Evolutionary conservation across 2,329 filamentous ascomycete genomes (phyloP).

Genomic region (Paraphoma chrysanthemicola): DNA sequence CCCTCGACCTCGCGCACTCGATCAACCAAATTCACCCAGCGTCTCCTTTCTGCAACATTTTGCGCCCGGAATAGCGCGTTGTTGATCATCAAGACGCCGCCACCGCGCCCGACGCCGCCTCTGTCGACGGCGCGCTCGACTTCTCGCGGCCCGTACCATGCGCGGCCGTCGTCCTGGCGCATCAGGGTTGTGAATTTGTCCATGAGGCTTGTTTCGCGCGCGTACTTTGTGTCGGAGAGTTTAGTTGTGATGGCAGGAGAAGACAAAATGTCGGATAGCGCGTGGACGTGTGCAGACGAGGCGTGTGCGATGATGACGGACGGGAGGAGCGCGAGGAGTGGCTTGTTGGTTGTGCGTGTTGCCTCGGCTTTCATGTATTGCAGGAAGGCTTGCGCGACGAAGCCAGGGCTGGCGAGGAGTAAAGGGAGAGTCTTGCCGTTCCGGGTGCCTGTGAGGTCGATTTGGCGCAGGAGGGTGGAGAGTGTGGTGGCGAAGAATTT

Average conservation of each 20-base stretch:
- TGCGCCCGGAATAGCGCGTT: constrained; percentile 87
- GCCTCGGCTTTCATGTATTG: constrained; percentile 71
- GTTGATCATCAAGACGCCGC: constrained; percentile 83
- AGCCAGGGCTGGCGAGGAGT: constrained; percentile 87
- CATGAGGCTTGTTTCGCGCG: constrained; percentile 82
- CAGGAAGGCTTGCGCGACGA: constrained; percentile 81
- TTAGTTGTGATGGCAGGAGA: constrained; percentile 78
- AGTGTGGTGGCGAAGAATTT: constrained; percentile 82
- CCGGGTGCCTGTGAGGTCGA: constrained; percentile 68
- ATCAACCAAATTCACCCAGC: constrained; percentile 87
- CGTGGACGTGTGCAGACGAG: constrained; percentile 84
- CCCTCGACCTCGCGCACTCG: constrained; percentile 81
- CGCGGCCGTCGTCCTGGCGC: constrained; percentile 82
- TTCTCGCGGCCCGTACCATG: constrained; percentile 87
- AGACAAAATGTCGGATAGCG: constrained; percentile 84
- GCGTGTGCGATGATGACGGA: constrained; percentile 79
- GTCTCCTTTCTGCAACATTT: constrained; percentile 75
- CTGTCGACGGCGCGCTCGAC: constrained; percentile 84
- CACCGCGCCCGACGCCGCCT: constrained; percentile 86
- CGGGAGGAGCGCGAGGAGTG: constrained; percentile 67
- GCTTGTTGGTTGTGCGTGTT: constrained; percentile 74
- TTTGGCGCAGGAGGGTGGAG: constrained; percentile 75
- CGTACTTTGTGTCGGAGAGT: constrained; percentile 87
- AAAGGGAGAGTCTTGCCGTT: constrained; percentile 63
- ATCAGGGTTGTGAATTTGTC: constrained; percentile 81